Evolutionary conservation across 1,284 basidiomycete genomes (phyloP), one percentile per base, ranked within the genome.

Genomic region (Ganoderma lucidum): DNA sequence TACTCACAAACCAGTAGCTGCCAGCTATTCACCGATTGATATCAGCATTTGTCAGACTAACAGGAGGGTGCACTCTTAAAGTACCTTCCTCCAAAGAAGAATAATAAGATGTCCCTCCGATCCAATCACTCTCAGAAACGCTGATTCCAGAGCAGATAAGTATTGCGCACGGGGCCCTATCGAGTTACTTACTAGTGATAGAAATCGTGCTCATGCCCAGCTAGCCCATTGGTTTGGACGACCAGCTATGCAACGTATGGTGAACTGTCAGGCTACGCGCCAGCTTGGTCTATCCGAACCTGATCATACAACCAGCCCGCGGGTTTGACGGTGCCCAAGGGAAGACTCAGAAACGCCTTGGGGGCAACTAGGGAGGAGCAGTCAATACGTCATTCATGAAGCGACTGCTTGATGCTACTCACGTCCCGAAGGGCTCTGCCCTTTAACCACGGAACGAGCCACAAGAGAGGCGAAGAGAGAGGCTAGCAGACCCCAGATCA

Each of bases 1-100:
- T 17, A 85, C 85, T 64, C 69, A 86, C 86, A 85, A 88, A 88
- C 87, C 86, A 88, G 72, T 88, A 89, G 73, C 86, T 87, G 63
- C 86, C 86, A 70, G 87, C 87, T 88, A 66, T 19, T 30, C 42
- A 68, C 41, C 5, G 66, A 51, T 45, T 64, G 23, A 64, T 15
- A 32, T 59, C 2, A n/a, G 53, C 28, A n/a, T 48, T 48, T 35
- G 35, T 35, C 1, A 4, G 42, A 19, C 2, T 9, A 41, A 41
- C 39, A 14, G 12, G n/a, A 32, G n/a, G 30, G 55, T 12, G 32
- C 19, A 8, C 19, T 12, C 10, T 28, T 58, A 14, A 69, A 79
- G 14, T 60, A 86, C 87, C 87, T 84, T 88, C 87, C 79, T 88
- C 87, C 30, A 88, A 75, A 69, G 78, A 82, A 15, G 87, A 88